A percentile compares a stretch with the other conserved stretches of the same genome.
Conservation (phyloP, 2,329 filamentous ascomycete genomes). For the Fusarium stilboides region DNA sequence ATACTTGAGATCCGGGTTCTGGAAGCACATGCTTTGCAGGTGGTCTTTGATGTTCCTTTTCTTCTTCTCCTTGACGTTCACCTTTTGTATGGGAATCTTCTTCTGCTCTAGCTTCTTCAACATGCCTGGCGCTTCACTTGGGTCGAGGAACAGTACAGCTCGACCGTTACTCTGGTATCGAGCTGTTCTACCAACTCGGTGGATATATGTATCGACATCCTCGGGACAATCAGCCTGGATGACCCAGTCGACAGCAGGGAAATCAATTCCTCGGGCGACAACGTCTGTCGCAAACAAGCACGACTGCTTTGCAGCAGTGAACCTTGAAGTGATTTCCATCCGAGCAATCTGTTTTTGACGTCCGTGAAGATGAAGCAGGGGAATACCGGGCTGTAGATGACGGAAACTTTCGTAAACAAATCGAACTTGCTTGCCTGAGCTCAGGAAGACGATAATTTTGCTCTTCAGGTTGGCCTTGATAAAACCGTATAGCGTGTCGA, state of each 20-base stretch:
- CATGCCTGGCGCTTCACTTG: constrained; percentile 95
- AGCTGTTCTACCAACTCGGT: constrained; percentile 95
- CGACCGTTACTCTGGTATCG: constrained; percentile 89
- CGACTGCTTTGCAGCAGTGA: constrained; percentile 83
- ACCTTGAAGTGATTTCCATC: constrained; percentile 88
- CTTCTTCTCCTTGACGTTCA: constrained; percentile 91
- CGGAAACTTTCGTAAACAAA: constrained; percentile 96
- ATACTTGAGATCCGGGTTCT: constrained; percentile 94
- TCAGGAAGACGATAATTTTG: constrained; percentile 96
- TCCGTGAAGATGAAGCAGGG: constrained; percentile 92
- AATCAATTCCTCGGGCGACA: constrained; percentile 93
- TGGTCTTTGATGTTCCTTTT: constrained; percentile 88
- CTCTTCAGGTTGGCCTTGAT: constrained; percentile 91
- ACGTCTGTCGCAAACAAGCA: constrained; percentile 97
- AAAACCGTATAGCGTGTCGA: constrained; percentile 94
- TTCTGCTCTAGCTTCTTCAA: constrained; percentile 86
- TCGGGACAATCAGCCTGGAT: constrained; percentile 99
- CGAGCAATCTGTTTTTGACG: constrained; percentile 93
- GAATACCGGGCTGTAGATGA: constrained; percentile 93
- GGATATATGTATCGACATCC: constrained; percentile 97
- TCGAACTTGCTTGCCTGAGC: constrained; percentile 94
- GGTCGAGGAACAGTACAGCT: constrained; percentile 92
- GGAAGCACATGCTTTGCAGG: constrained; percentile 95
- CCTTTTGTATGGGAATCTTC: constrained; percentile 88
- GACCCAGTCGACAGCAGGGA: constrained; percentile 97